These are phyloP conservation scores for Adenanthera pavonina DNA, from an alignment of 306 rosid species.

Conservation along the genomic window DNA sequence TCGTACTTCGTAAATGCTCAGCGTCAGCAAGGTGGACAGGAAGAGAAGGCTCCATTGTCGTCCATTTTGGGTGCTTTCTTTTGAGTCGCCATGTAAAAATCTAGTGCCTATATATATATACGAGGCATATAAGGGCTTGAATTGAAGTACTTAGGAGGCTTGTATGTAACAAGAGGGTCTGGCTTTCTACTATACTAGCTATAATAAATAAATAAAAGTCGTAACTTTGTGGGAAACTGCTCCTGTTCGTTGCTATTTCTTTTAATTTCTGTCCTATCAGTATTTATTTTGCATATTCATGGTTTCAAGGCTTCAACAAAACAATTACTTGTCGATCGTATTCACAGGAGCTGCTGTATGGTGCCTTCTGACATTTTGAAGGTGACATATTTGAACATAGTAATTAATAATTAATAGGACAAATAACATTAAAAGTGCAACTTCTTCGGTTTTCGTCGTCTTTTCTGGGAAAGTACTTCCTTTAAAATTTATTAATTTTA, in stretches of 20 bases:
- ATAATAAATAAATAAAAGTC: background rate
- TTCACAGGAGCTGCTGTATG: background rate
- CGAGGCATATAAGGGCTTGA: background rate
- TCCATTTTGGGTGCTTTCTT: slow-evolving; percentile 33
- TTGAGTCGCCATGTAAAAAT: background rate
- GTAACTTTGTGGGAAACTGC: background rate
- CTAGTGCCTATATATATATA: background rate
- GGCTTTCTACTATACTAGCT: background rate
- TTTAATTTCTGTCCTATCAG: background rate
- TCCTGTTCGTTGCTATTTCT: background rate
- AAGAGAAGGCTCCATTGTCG: slow-evolving; percentile 5
- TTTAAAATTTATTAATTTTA: no score
- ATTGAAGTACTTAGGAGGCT: background rate
- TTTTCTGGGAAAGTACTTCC: background rate
- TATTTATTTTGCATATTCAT: background rate
- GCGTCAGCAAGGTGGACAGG: background rate
- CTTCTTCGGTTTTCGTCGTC: background rate
- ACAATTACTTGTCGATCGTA: background rate
- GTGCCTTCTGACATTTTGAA: no score
- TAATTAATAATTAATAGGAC: background rate
- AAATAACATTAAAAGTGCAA: background rate
- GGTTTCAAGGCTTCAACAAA: background rate
- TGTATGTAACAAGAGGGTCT: background rate
- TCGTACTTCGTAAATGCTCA: slow-evolving; percentile 47
- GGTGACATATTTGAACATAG: no score